A percentile compares a stretch with the other conserved stretches of the same genome.
These are phyloP conservation scores for Coemansia sp. DNA, from an alignment of 192 early-diverging fungal species.

Conservation along the genomic window DNA sequence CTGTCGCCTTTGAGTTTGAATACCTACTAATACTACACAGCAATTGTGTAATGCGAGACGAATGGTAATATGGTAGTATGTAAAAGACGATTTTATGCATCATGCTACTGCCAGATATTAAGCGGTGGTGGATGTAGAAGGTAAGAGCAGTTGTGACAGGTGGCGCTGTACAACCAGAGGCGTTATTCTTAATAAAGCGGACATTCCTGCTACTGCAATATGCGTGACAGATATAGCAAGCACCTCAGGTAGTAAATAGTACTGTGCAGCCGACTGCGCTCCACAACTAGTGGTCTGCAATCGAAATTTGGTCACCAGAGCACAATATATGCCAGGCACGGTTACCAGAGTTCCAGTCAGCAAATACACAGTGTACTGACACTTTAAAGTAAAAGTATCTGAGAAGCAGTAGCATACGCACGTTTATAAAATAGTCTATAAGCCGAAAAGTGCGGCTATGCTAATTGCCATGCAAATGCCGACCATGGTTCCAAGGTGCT, in stretches of 20 bases:
- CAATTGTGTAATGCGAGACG: not conserved
- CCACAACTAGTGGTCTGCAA: not conserved
- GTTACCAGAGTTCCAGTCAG: not conserved
- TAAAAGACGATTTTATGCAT: not conserved
- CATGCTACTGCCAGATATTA: not conserved
- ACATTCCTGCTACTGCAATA: constrained; percentile 1
- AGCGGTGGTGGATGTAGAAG: not conserved
- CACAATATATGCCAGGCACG: not conserved
- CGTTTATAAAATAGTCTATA: not conserved
- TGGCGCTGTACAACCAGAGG: not conserved
- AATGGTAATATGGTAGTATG: constrained; percentile 7
- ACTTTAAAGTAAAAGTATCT: not conserved
- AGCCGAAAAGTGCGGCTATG: constrained; percentile 6
- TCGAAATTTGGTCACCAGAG: not conserved
- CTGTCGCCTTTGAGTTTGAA: not conserved
- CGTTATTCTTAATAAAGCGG: not conserved
- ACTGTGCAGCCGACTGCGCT: not conserved
- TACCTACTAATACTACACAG: constrained; percentile 7
- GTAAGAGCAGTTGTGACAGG: constrained; percentile 5
- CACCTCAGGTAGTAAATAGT: not conserved
- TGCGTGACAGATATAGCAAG: not conserved
- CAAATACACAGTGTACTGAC: not conserved
- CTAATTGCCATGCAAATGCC: constrained; percentile 11
- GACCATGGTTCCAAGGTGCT: constrained; percentile 1
- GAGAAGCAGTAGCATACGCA: not conserved